A percentile compares a stretch with the other conserved stretches of the same genome.
These are phyloP conservation scores for Paulownia fortunei DNA, from an alignment of 257 asterid species.

Conservation along the genomic window DNA sequence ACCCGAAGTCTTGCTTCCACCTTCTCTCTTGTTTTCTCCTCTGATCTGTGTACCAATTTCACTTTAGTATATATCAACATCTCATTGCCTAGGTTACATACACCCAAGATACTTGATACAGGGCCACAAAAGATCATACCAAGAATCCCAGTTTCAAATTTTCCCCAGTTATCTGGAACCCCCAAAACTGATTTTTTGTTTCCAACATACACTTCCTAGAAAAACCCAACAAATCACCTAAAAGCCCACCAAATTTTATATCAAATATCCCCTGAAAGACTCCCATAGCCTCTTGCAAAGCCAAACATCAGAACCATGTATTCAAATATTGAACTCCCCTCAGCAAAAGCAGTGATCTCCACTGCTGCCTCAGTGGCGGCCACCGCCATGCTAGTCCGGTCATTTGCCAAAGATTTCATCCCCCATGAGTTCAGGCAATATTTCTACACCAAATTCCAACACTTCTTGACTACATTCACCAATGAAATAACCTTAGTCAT, in stretches of 20 bases:
- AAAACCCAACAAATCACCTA: too few relatives aligned
- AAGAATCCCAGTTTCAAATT: not conserved
- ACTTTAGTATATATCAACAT: not conserved
- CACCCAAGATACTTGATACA: not conserved
- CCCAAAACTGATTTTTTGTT: not conserved
- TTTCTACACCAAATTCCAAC: constrained; percentile 14
- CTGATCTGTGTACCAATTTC: not conserved
- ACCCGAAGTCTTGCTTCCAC: not conserved
- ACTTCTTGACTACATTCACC: constrained; percentile 31
- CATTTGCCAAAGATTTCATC: constrained; percentile 41
- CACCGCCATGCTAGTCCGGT: constrained; percentile 51
- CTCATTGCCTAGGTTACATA: not conserved
- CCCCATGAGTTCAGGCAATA: constrained; percentile 44
- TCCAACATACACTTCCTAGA: too few relatives aligned
- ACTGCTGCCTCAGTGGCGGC: constrained; percentile 56
- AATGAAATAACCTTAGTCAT: constrained; percentile 46
- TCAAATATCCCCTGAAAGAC: too few relatives aligned
- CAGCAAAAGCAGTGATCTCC: constrained; percentile 43
- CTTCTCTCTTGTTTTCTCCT: not conserved
- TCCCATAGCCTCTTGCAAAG: not conserved
- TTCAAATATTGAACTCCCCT: constrained; percentile 29
- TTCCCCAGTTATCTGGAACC: not conserved
- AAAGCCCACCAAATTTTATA: not conserved
- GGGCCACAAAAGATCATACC: not conserved
- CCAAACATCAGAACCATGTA: not conserved